A percentile compares a stretch with the other conserved stretches of the same genome.
Conservation (phyloP, 2,329 filamentous ascomycete species). For the Decorospora gaudefroyi region DNA sequence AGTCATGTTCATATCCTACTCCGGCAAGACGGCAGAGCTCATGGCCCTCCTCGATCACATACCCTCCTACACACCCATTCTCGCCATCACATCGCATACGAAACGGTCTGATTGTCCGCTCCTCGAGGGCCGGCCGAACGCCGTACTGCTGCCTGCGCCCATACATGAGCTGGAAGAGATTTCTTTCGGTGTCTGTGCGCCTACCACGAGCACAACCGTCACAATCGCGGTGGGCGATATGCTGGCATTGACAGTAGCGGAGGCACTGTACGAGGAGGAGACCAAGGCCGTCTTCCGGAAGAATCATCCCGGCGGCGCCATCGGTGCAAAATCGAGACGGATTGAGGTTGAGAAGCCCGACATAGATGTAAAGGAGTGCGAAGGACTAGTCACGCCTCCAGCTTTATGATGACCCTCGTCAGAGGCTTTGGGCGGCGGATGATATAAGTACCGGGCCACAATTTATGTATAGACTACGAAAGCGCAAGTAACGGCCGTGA, state of each 20-base stretch:
- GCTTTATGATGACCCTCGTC: constrained; percentile 19
- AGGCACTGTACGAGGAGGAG: constrained; percentile 64
- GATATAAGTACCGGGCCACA: no score
- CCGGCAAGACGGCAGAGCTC: constrained; percentile 83
- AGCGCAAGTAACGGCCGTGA: no score
- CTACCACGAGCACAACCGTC: constrained; percentile 89
- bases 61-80: constrained; percentile 66
- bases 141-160: constrained; percentile 80
- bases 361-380: constrained; percentile 9
- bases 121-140: constrained; percentile 57
- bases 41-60: constrained; percentile 77
- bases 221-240: constrained; percentile 88
- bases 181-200: constrained; percentile 84
- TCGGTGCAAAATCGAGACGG: constrained; percentile 61
- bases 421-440: no score
- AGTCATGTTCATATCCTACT: constrained; percentile 86
- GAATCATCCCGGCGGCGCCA: constrained; percentile 92
- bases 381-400: constrained; percentile 16
- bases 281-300: constrained; percentile 63
- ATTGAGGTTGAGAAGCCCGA: constrained; percentile 18
- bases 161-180: constrained; percentile 78
- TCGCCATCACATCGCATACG: constrained; percentile 77
- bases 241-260: constrained; percentile 76
- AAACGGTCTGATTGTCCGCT: constrained; percentile 70
- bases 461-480: no score